phyloP scores from a whole-genome alignment of 768 basidiomycete species.

The Kwoniella shandongensis region DNA sequence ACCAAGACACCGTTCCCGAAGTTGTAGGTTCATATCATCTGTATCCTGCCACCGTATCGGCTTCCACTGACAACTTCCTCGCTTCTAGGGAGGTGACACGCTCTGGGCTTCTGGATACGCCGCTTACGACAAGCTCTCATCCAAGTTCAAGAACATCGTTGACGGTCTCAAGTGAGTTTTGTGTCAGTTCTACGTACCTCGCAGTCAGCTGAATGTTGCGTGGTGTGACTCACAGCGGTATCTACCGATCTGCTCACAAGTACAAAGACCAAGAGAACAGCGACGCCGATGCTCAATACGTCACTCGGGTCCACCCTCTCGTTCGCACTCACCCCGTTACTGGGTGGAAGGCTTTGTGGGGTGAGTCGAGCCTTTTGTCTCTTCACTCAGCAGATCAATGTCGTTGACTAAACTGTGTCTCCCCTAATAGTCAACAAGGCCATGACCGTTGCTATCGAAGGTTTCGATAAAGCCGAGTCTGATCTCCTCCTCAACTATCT shows the following conservation, averaged over 20 bases:
- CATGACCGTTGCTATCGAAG: conserved; percentile 53
- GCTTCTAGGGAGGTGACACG: conserved; percentile 34
- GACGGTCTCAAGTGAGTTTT: conserved; percentile 40
- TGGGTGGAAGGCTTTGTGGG: conserved; percentile 52
- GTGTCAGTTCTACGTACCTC: background rate
- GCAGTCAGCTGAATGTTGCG: background rate
- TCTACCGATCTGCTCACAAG: conserved; percentile 47
- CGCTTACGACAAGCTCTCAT: conserved; percentile 46
- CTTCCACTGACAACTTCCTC: too few relatives aligned
- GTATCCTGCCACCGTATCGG: too few relatives aligned
- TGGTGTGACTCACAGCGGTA: conserved; percentile 16
- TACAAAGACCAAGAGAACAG: conserved; percentile 45
- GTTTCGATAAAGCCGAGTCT: conserved; percentile 51
- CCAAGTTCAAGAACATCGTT: conserved; percentile 40
- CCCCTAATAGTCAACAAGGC: conserved; percentile 44
- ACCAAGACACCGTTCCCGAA: conserved; percentile 48
- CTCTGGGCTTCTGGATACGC: conserved; percentile 45
- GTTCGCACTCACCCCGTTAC: conserved; percentile 41
- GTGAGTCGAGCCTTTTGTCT: conserved; percentile 13
- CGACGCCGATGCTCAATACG: conserved; percentile 28
- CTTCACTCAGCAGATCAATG: background rate
- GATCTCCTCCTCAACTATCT: conserved; percentile 53
- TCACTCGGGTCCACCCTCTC: conserved; percentile 29
- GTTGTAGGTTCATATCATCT: conserved; percentile 14
- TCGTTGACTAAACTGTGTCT: background rate